Conservation (phyloP, 305 asterid genomes). For the Petunia hybrid region DNA sequence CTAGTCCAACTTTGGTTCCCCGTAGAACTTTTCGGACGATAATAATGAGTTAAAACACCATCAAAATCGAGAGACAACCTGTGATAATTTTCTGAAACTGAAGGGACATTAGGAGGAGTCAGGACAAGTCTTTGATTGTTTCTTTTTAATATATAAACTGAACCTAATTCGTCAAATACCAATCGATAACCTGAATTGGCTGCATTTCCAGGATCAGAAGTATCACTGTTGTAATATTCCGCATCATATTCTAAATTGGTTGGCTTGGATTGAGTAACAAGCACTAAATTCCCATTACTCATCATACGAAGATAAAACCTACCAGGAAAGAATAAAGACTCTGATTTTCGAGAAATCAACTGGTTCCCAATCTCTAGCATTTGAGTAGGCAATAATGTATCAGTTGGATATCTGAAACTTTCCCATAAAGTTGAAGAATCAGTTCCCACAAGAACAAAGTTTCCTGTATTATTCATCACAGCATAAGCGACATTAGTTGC, state of each 20-base stretch:
- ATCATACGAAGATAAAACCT: conserved; percentile 43
- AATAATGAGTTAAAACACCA: conserved; percentile 58
- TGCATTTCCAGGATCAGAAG: conserved; percentile 30
- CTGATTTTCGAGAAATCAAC: conserved; percentile 37
- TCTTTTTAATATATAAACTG: conserved; percentile 13
- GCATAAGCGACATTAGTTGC: conserved; percentile 33
- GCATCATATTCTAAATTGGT: conserved; percentile 26
- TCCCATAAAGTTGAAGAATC: conserved; percentile 38
- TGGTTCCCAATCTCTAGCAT: conserved; percentile 27
- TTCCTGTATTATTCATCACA: conserved; percentile 49
- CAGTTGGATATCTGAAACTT: conserved; percentile 37
- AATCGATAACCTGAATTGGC: conserved; percentile 34
- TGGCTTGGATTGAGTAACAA: conserved; percentile 23
- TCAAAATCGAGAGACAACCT: conserved; percentile 52
- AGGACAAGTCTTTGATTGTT: conserved; percentile 19
- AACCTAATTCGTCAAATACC: conserved; percentile 31
- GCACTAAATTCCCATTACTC: conserved; percentile 41
- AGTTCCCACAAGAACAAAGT: conserved; percentile 38
- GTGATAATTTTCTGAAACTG: conserved; percentile 39
- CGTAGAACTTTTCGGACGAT: conserved; percentile 39
- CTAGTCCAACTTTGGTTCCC: conserved; percentile 45
- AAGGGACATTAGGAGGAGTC: conserved; percentile 18
- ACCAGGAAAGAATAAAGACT: conserved; percentile 36
- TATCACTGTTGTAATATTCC: conserved; percentile 37
- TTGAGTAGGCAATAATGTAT: conserved; percentile 51